Evolutionary conservation across 768 basidiomycete genomes (phyloP), one percentile per base, ranked within the genome.

Genomic region (Termitomyces eurrhizus): DNA sequence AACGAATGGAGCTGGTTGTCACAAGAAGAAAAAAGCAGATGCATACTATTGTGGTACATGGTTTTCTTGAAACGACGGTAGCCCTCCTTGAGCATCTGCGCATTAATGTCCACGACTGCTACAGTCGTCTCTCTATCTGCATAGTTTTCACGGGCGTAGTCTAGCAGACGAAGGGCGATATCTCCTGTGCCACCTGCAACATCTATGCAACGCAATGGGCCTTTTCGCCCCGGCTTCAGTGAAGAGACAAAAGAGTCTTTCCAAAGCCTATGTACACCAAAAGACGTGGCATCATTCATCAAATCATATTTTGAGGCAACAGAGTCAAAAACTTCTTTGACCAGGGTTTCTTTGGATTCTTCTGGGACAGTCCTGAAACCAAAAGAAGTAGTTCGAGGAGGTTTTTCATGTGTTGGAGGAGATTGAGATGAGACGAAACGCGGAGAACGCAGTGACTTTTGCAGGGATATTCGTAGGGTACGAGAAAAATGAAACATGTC

Each of bases 261-360:
- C 97, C 97, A 99, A 26, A 99, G 77, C 57, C 97, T 83, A 70
- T 98, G 97, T 11, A 98, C 88, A 39, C 97, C 97, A 62, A 98
- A 75, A 3, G 97, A 98, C 73, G 95, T 92, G n/a, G 95, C 93
- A 70, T 98, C 97, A 79, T 99, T 99, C 96, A 99, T 97, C 45
- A 98, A 73, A 74, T 98, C 97, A 75, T 99, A 99, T 49, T 84
- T 89, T 39, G 92, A 89, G 46, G 97, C 95, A 59, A 99, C 97
- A 7, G 93, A 96, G 69, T 92, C 87, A 76, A 99, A 99, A 55
- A 99, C 95, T 64, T 83, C 84, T 68, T 92, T 93, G 63, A 99
- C 97, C 50, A 98, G 81, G 2, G 82, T 76, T 75, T 98, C 96
- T 71, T 99, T 99, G 39, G 81, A 72, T 37, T 90, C 87, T 70